Evolutionary conservation across 2,329 filamentous ascomycete genomes (phyloP).

Genomic region (Fusarium scirpi): DNA sequence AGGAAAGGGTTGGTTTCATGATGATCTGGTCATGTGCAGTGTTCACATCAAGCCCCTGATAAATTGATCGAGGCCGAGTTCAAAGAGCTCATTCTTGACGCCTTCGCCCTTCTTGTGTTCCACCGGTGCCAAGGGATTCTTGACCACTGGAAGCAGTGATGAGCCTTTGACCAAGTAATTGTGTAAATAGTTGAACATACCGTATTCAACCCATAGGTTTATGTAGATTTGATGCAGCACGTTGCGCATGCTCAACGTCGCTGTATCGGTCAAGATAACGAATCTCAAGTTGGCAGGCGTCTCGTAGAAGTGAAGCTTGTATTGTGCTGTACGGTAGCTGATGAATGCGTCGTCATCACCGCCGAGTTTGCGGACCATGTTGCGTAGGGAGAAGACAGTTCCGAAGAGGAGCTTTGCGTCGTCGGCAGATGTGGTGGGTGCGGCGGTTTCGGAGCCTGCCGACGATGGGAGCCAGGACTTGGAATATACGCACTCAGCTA

Average conservation of each 20-base stretch:
- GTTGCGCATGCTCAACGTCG: conserved; percentile 88
- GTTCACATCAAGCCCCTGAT: conserved; percentile 72
- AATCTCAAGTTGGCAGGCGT: conserved; percentile 96
- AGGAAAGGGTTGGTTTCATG: conserved; percentile 16
- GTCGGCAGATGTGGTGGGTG: conserved; percentile 66
- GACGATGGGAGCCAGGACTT: conserved; percentile 79
- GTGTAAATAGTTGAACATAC: conserved; percentile 60
- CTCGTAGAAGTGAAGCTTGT: conserved; percentile 99
- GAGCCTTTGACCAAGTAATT: not conserved
- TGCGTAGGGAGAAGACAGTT: conserved; percentile 93
- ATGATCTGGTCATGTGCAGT: not conserved
- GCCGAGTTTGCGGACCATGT: conserved; percentile 96
- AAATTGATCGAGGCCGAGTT: conserved; percentile 81
- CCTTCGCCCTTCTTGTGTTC: conserved; percentile 76
- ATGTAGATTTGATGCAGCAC: conserved; percentile 99
- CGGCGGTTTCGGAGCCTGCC: conserved; percentile 45
- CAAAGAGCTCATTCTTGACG: conserved; percentile 78
- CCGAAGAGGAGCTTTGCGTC: conserved; percentile 98
- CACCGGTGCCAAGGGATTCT: conserved; percentile 76
- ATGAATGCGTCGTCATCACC: conserved; percentile 96
- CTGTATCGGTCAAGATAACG: conserved; percentile 94
- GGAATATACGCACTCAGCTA: conserved; percentile 97
- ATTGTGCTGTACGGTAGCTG: conserved; percentile 90
- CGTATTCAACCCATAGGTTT: conserved; percentile 96
- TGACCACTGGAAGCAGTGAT: conserved; percentile 65